A percentile compares a stretch with the other conserved stretches of the same genome.
These are phyloP conservation scores for Colletotrichum simmondsii DNA, from an alignment of 2,329 filamentous ascomycete genomes.

Conservation along the genomic window DNA sequence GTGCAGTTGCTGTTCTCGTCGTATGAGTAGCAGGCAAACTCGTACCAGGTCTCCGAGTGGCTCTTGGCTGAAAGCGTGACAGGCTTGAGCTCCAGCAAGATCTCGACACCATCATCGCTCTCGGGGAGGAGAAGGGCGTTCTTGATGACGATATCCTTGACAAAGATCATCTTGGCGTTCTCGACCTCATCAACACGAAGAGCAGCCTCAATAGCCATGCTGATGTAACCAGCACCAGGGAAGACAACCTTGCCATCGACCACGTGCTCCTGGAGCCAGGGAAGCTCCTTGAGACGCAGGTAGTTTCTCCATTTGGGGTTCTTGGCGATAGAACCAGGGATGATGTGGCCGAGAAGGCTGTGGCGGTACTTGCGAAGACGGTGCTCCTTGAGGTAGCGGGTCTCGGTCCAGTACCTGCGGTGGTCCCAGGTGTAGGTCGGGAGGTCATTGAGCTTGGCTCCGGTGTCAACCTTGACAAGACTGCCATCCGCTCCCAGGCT, in stretches of 20 bases:
- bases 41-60: slow-evolving; percentile 38
- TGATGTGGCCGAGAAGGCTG: slow-evolving; percentile 39
- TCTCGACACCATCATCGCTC: slow-evolving; percentile 39
- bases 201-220: slow-evolving; percentile 44
- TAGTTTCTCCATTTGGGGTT: slow-evolving; percentile 46
- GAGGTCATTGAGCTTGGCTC: slow-evolving; percentile 36
- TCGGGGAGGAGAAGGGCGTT: slow-evolving; percentile 38
- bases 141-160: slow-evolving; percentile 38
- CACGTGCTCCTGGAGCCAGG: slow-evolving; percentile 48
- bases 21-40: slow-evolving; percentile 41
- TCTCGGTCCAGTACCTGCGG: slow-evolving; percentile 41
- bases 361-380: slow-evolving; percentile 39
- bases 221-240: slow-evolving; percentile 46
- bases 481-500: slow-evolving; percentile 28
- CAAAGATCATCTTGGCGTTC: slow-evolving; percentile 33
- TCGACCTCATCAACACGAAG: slow-evolving; percentile 33
- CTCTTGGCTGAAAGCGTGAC: slow-evolving; percentile 37
- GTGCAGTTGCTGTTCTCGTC: slow-evolving; percentile 39
- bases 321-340: slow-evolving; percentile 34
- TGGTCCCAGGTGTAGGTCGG: slow-evolving; percentile 46
- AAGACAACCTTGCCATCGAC: slow-evolving; percentile 43
- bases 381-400: slow-evolving; percentile 38
- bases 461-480: slow-evolving; percentile 32
- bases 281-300: slow-evolving; percentile 42
- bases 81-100: slow-evolving; percentile 38